Evolutionary conservation across 192 early-diverging fungal species (phyloP).

Genomic region (Coemansia sp.): DNA sequence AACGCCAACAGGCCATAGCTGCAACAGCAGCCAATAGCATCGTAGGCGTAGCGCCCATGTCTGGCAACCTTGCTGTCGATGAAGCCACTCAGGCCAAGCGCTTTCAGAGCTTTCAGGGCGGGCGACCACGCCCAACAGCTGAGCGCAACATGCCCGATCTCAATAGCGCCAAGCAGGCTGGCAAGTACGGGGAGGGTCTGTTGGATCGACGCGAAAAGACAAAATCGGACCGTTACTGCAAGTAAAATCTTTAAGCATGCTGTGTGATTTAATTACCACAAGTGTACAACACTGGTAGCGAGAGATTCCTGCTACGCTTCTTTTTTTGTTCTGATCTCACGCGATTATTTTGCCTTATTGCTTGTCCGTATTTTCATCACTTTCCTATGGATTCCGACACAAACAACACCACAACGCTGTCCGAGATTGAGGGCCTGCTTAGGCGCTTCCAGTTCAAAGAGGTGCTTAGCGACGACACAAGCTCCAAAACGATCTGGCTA

Average conservation of each 20-base stretch:
- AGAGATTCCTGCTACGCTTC: neutral
- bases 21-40: neutral
- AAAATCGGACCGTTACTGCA: slow-evolving; percentile 26
- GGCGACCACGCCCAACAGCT: neutral
- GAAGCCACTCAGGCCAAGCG: slow-evolving; percentile 5
- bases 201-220: slow-evolving; percentile 19
- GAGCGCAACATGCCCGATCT: neutral
- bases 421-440: slow-evolving; percentile 20
- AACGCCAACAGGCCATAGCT: neutral
- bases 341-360: neutral
- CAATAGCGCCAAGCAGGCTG: neutral
- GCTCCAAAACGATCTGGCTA: too few relatives aligned
- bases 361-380: neutral
- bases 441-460: neutral
- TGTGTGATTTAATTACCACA: neutral
- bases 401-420: neutral
- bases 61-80: slow-evolving; percentile 1
- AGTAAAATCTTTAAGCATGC: neutral
- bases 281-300: neutral
- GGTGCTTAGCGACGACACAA: too few relatives aligned
- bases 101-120: slow-evolving; percentile 17
- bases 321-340: neutral
- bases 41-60: neutral
- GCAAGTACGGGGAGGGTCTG: slow-evolving; percentile 9
- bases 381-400: neutral